These are phyloP conservation scores for Arabidopsis thaliana DNA, from an alignment of 345 rosid species.

Conservation along the genomic window DNA sequence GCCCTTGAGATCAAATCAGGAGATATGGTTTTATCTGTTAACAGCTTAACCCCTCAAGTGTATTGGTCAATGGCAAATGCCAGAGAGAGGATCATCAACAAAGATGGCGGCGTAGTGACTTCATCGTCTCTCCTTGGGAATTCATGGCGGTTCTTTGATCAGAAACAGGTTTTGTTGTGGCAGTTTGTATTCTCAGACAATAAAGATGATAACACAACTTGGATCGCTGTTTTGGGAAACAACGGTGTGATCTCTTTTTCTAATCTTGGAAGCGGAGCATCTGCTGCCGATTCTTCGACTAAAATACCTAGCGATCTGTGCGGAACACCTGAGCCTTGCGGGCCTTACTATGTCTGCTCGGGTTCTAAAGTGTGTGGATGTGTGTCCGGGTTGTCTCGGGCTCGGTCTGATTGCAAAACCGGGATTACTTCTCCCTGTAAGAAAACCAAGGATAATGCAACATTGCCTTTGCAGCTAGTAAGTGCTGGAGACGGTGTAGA, in stretches of 20 bases:
- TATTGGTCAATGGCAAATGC: conserved; percentile 85
- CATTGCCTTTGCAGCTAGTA: conserved; percentile 55
- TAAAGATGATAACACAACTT: conserved; percentile 58
- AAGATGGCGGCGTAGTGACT: conserved; percentile 52
- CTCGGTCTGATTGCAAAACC: conserved; percentile 52
- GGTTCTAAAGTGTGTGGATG: conserved; percentile 63
- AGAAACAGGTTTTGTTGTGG: conserved; percentile 54
- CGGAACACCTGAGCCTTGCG: conserved; percentile 73
- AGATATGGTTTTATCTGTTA: conserved; percentile 72
- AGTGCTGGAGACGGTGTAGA: conserved; percentile 56
- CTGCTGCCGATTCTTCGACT: conserved; percentile 44
- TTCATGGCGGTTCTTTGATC: conserved; percentile 84
- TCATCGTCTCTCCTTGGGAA: conserved; percentile 58
- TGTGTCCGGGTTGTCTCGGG: conserved; percentile 52
- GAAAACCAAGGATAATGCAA: conserved; percentile 27
- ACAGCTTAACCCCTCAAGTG: conserved; percentile 62
- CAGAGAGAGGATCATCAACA: conserved; percentile 47
- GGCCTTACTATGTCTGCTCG: conserved; percentile 60
- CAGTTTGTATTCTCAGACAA: conserved; percentile 55
- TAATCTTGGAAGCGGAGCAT: conserved; percentile 46
- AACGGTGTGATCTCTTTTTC: conserved; percentile 71
- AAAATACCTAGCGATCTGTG: conserved; percentile 75
- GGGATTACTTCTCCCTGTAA: conserved; percentile 67
- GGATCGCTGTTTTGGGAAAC: conserved; percentile 73
- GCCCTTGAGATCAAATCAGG: conserved; percentile 80